Base-by-base conservation (phyloP, 768 basidiomycete genomes). In the Hypsizygus marmoreus region DNA sequence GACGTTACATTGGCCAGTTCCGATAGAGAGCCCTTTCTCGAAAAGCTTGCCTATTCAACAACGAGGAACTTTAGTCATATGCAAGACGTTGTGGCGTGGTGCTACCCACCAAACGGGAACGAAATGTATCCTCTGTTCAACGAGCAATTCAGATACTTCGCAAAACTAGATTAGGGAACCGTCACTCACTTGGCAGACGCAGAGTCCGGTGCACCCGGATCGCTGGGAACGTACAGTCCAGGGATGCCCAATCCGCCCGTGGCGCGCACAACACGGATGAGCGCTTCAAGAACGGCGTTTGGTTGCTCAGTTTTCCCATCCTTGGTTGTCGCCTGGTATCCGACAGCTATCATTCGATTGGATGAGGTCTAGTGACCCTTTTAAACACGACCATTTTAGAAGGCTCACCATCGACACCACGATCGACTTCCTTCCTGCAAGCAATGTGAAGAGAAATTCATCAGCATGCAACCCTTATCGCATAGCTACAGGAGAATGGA, bases 161-260 rank as follows among this genome's bases (percentile, higher is more conserved):
- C 22, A 36, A 24, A 29, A 30, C 10, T 28, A 34, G 16, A 23
- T 10, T 37, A 13, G 6, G n/a, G n/a, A 29, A 13, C 22, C 17
- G n/a, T 22, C n/a, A 60, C 66, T 26, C 53, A 75, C 72, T 76
- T 76, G 1, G 75, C 74, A 11, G 75, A 63, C 40, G 75, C 74
- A 13, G 72, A 69, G 53, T 79, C 76, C 8, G 76, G 75, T 13
- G 79, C 80, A 13, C 79, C 79, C 1, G 80, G 79, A 52, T 81
- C 79, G 43, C 68, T 74, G 13, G 79, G 77, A 4, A 82, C 79
- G 47, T 79, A 80, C 4, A 81, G 58, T 1, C 80, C 78, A 0
- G 80, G 79, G 49, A 81, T 75, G 2, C 80, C 80, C n/a, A 81
- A 64, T 5, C 79, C 78, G 1, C 79, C 79, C 14, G 77, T 78